Percentiles rank a stretch among this genome's conserved stretches.
phyloP scores from a whole-genome alignment of 2,329 filamentous ascomycete species.

The Sclerotinia trifoliorum region DNA sequence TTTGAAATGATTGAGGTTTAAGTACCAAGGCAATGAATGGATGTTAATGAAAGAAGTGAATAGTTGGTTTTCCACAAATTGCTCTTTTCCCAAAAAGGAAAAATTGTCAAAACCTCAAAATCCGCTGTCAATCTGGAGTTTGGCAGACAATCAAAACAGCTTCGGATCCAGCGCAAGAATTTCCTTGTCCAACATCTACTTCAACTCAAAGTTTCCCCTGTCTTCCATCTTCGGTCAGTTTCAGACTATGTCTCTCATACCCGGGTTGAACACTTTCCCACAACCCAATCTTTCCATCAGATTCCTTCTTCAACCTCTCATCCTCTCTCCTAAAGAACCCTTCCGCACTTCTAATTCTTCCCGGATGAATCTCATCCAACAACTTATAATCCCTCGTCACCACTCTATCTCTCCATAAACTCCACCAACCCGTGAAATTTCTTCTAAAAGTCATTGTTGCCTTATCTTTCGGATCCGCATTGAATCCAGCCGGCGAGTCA shows the following conservation, averaged over 20 bases:
- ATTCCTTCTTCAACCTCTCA: constrained; percentile 36
- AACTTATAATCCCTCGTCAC: constrained; percentile 49
- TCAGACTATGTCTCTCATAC: constrained; percentile 35
- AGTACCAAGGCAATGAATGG: no score
- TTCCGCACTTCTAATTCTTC: constrained; percentile 48
- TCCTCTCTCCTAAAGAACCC: constrained; percentile 49
- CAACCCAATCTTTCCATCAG: constrained; percentile 36
- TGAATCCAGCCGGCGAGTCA: constrained; percentile 40
- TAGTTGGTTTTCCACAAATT: no score
- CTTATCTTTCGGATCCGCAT: constrained; percentile 41
- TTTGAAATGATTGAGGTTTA: no score
- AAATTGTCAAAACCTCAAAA: no score
- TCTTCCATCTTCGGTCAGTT: constrained; percentile 35
- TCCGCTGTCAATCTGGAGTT: no score
- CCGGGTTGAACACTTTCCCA: constrained; percentile 40
- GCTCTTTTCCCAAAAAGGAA: no score
- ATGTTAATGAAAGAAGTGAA: no score
- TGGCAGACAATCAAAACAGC: not conserved
- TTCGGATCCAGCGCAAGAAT: not conserved
- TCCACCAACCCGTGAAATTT: constrained; percentile 55
- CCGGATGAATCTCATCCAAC: constrained; percentile 53
- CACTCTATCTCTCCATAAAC: constrained; percentile 46
- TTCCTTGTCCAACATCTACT: no score
- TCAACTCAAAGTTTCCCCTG: constrained; percentile 28
- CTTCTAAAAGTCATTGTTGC: constrained; percentile 44